These are phyloP conservation scores for Boletus sp. DNA, from an alignment of 768 basidiomycete genomes.

Conservation along the genomic window DNA sequence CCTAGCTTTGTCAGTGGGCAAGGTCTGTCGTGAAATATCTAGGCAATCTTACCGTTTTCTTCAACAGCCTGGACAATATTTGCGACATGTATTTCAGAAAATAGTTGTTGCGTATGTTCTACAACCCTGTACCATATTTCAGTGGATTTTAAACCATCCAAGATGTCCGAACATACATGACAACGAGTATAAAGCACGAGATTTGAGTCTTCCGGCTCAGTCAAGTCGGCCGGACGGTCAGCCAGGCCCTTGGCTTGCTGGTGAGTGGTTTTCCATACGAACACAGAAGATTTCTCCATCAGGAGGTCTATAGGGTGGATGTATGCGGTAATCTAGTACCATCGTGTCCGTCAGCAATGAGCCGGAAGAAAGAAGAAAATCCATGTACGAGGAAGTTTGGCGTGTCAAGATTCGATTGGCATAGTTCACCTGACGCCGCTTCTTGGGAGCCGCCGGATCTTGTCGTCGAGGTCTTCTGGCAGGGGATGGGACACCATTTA, in stretches of 20 bases:
- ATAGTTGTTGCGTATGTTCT: background rate
- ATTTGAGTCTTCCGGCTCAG: conserved; percentile 41
- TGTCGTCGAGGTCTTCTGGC: background rate
- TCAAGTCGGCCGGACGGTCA: conserved; percentile 40
- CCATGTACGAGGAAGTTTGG: conserved; percentile 8
- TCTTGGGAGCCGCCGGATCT: background rate
- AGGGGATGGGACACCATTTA: background rate
- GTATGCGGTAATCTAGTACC: conserved; percentile 38
- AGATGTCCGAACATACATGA: background rate
- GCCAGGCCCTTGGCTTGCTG: conserved; percentile 36
- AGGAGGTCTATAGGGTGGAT: conserved; percentile 35
- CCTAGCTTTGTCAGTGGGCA: background rate
- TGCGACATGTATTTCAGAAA: conserved; percentile 11
- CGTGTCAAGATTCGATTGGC: conserved; percentile 11
- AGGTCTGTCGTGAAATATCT: background rate
- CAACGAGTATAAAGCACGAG: conserved; percentile 34
- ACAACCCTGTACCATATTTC: conserved; percentile 1
- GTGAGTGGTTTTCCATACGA: conserved; percentile 27
- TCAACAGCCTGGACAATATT: conserved; percentile 9
- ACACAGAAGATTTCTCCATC: conserved; percentile 26
- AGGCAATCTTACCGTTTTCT: background rate
- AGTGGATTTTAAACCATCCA: background rate
- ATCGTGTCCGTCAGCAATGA: background rate
- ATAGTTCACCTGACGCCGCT: background rate
- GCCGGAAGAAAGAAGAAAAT: background rate